Percentiles rank a stretch among this genome's conserved stretches.
Evolutionary conservation across 441 rosid genomes (phyloP).

Genomic region (Populus hybrid): DNA sequence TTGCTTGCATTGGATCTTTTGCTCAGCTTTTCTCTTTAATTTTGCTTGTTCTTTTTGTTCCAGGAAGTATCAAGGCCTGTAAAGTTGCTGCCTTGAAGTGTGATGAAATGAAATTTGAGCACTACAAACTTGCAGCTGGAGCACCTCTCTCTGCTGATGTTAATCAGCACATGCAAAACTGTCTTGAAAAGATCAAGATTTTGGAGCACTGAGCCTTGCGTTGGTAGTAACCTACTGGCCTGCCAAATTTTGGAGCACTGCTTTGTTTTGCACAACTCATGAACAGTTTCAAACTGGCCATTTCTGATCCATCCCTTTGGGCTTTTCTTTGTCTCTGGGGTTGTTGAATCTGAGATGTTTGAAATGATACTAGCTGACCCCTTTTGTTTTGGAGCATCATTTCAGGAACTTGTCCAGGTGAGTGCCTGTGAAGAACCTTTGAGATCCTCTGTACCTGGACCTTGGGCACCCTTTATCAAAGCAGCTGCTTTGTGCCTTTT

Average conservation of each 20-base stretch:
- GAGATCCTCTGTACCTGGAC: too few species aligned
- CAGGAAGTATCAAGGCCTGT: conserved; percentile 65
- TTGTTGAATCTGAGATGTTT: too few species aligned
- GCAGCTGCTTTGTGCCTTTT: too few species aligned
- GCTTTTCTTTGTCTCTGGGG: too few species aligned
- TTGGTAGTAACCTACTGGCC: neutral
- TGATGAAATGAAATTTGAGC: conserved; percentile 65
- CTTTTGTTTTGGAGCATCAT: too few species aligned
- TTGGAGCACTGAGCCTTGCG: conserved; percentile 42
- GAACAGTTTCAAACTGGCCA: neutral
- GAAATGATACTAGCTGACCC: too few species aligned
- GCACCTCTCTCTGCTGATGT: conserved; percentile 43
- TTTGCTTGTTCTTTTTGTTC: neutral
- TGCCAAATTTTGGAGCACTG: neutral
- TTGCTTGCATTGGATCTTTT: too few species aligned
- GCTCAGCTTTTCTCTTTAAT: neutral
- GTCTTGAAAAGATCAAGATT: conserved; percentile 59
- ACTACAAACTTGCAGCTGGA: conserved; percentile 43
- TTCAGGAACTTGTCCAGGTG: too few species aligned
- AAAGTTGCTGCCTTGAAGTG: conserved; percentile 65
- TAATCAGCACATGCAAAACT: conserved; percentile 52
- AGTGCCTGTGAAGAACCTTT: too few species aligned
- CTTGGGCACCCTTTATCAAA: too few species aligned
- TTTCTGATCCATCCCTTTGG: too few species aligned
- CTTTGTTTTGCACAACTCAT: neutral